These are phyloP conservation scores for Penicillium sp. DNA, from an alignment of 2,329 filamentous ascomycete species.

Conservation along the genomic window DNA sequence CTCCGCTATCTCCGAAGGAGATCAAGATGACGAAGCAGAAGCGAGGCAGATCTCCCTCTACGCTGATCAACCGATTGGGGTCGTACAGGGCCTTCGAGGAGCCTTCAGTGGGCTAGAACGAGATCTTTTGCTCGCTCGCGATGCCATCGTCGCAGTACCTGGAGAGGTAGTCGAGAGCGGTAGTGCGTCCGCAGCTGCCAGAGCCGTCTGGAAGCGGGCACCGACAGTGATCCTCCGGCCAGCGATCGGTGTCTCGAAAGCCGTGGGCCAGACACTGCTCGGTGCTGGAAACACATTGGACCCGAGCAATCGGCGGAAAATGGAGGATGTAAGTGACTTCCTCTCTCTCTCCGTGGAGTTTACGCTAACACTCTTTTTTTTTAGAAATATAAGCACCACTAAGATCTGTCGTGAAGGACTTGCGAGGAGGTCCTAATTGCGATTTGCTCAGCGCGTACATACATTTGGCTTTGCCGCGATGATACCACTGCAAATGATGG, in stretches of 20 bases:
- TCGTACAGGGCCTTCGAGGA: constrained; percentile 76
- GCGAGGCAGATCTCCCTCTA: constrained; percentile 81
- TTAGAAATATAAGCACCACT: constrained; percentile 44
- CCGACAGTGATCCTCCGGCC: constrained; percentile 92
- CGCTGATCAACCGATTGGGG: constrained; percentile 85
- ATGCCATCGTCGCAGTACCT: constrained; percentile 92
- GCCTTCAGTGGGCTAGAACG: constrained; percentile 77
- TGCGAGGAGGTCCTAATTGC: background rate
- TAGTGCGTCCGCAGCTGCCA: constrained; percentile 72
- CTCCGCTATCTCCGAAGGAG: constrained; percentile 51
- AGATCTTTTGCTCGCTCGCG: constrained; percentile 77
- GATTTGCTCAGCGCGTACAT: constrained; percentile 9
- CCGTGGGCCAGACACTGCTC: constrained; percentile 79
- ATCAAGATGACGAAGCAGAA: constrained; percentile 60
- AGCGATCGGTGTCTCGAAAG: constrained; percentile 83
- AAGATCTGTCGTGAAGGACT: constrained; percentile 1
- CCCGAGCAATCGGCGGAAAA: constrained; percentile 68
- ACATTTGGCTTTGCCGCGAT: constrained; percentile 10
- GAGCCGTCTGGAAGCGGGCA: constrained; percentile 69
- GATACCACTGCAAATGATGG: constrained; percentile 12
- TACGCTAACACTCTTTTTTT: constrained; percentile 6
- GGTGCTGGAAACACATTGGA: constrained; percentile 91
- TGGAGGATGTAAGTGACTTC: constrained; percentile 74
- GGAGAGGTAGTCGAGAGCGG: constrained; percentile 83
- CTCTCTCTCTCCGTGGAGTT: background rate